Evolutionary conservation across 495 filamentous ascomycete genomes (phyloP).

Genomic region (Penicillium cinerascens): DNA sequence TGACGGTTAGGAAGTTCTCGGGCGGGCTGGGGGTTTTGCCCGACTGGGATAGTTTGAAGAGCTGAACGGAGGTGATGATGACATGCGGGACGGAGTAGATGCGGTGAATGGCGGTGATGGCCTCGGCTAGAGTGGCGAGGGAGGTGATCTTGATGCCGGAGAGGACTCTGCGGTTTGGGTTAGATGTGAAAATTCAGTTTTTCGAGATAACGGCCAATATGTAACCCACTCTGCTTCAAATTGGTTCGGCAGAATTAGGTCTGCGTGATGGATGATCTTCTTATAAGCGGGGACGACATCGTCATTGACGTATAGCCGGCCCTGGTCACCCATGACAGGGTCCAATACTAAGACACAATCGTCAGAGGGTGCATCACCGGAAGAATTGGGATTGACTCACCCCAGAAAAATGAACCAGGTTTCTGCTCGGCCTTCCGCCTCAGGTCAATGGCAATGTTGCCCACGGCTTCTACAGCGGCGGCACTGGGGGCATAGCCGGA

Average conservation of each 20-base stretch:
- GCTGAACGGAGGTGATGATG: slow-evolving; percentile 81
- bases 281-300: slow-evolving; percentile 92
- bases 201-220: background rate
- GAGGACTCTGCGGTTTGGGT: slow-evolving; percentile 55
- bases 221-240: slow-evolving; percentile 86
- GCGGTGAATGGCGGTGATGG: slow-evolving; percentile 73
- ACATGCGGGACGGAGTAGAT: slow-evolving; percentile 80
- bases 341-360: slow-evolving; percentile 62
- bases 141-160: slow-evolving; percentile 79
- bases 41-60: slow-evolving; percentile 37
- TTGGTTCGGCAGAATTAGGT: slow-evolving; percentile 92
- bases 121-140: slow-evolving; percentile 63
- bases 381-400: slow-evolving; percentile 30
- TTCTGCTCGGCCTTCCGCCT: slow-evolving; percentile 59
- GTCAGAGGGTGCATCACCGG: slow-evolving; percentile 1
- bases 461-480: slow-evolving; percentile 76
- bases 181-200: background rate
- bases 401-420: slow-evolving; percentile 88
- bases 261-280: slow-evolving; percentile 69
- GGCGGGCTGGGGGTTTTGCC: slow-evolving; percentile 39
- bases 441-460: slow-evolving; percentile 75
- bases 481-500: slow-evolving; percentile 90
- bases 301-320: slow-evolving; percentile 80
- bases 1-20: slow-evolving; percentile 59
- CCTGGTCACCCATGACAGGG: slow-evolving; percentile 97